phyloP scores from a whole-genome alignment of 495 filamentous ascomycete genomes.

The Neurospora sp. region DNA sequence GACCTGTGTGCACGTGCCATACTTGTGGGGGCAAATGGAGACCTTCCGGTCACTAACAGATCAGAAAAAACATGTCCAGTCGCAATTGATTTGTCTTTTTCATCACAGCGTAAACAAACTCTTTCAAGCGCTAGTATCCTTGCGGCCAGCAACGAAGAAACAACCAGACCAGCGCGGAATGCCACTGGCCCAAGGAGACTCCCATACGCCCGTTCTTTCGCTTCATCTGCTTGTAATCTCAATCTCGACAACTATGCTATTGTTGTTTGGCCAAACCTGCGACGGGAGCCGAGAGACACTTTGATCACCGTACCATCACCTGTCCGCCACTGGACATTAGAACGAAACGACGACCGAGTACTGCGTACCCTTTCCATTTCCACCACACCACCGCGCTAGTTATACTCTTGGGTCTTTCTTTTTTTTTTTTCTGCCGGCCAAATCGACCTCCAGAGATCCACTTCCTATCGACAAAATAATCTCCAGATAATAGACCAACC shows the following conservation, averaged over 20 bases:
- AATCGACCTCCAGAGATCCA: not conserved
- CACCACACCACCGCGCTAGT: not conserved
- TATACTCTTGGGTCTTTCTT: not conserved
- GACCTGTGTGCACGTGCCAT: constrained; percentile 5
- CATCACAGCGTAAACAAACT: not conserved
- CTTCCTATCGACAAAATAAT: not conserved
- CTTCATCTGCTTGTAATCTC: not conserved
- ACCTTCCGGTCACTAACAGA: not conserved
- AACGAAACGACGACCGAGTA: not conserved
- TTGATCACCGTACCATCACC: not conserved
- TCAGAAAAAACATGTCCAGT: not conserved
- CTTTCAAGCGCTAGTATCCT: not conserved
- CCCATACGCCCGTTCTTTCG: not conserved
- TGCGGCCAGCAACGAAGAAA: not conserved
- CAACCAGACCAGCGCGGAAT: not conserved
- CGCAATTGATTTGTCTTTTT: not conserved
- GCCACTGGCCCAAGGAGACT: not conserved
- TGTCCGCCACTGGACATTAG: not conserved
- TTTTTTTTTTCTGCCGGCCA: not conserved
- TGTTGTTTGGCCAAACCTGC: not conserved
- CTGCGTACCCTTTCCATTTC: not conserved
- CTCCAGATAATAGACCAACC: not conserved
- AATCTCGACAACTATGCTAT: not conserved
- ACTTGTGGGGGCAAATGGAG: not conserved
- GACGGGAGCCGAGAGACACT: not conserved